Conservation (phyloP, 345 rosid genomes). For the Sisymbrium altissimum region DNA sequence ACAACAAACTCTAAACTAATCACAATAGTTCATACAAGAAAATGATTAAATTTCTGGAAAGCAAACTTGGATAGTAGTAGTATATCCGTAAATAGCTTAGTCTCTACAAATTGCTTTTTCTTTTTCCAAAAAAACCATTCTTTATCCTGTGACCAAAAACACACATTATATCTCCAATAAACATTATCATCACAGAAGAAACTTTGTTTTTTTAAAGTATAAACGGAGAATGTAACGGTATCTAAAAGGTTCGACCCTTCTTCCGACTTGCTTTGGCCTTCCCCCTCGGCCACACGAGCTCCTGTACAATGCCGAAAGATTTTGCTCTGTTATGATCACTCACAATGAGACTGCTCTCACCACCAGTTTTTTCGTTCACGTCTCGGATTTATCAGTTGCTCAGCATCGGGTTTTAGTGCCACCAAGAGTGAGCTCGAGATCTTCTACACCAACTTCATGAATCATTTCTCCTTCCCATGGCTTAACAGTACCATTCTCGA, state of each 20-base stretch:
- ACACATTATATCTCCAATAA: constrained; percentile 14
- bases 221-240: constrained; percentile 23
- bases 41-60: background rate
- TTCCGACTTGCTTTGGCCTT: background rate
- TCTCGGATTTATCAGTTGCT: background rate
- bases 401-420: constrained; percentile 33
- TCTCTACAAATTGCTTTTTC: constrained; percentile 8
- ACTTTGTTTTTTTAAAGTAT: background rate
- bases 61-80: background rate
- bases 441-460: constrained; percentile 79
- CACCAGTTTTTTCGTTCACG: background rate
- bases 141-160: constrained; percentile 16
- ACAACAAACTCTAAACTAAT: constrained; percentile 11
- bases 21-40: background rate
- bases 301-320: constrained; percentile 29
- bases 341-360: constrained; percentile 2
- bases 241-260: constrained; percentile 21
- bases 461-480: constrained; percentile 99
- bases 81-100: background rate
- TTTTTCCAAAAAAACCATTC: background rate
- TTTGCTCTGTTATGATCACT: constrained; percentile 19
- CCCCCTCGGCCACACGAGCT: constrained; percentile 2
- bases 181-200: background rate
- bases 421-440: constrained; percentile 93
- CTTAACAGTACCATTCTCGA: constrained; percentile 69